Percentiles rank a stretch among this genome's conserved stretches.
These are phyloP conservation scores for Penicillium robsamsonii DNA, from an alignment of 495 filamentous ascomycete genomes.

Conservation along the genomic window DNA sequence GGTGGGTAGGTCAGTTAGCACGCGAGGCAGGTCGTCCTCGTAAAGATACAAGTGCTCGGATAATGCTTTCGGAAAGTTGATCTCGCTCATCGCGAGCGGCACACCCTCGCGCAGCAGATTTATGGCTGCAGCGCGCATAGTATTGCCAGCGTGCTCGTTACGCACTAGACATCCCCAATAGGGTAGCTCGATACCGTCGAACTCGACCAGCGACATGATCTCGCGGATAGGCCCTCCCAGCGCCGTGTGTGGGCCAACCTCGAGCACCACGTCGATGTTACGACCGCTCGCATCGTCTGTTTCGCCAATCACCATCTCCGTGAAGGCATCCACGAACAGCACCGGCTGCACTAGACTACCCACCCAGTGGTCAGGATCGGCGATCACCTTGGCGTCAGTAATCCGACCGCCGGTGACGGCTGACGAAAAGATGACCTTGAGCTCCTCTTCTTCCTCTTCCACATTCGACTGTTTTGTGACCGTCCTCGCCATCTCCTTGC, in stretches of 20 bases:
- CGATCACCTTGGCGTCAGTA: not conserved
- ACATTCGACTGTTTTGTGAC: no score
- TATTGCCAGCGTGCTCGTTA: not conserved
- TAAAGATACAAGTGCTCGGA: no score
- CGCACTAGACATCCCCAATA: no score
- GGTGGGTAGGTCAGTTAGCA: not conserved
- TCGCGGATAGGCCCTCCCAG: not conserved
- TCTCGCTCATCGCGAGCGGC: not conserved
- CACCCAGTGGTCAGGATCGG: slow-evolving; percentile 30
- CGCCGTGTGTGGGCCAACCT: not conserved
- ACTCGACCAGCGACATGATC: no score
- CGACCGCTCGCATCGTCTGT: not conserved
- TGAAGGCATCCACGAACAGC: slow-evolving; percentile 29
- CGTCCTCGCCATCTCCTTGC: not conserved
- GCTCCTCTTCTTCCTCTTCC: no score
- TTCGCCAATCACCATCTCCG: slow-evolving; percentile 8
- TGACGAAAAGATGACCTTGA: not conserved
- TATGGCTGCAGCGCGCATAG: not conserved
- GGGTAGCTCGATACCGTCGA: no score
- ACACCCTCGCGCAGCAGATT: not conserved
- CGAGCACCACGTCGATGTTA: not conserved
- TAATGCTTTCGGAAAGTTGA: slow-evolving; percentile 8
- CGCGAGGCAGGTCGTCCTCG: no score
- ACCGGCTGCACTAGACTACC: slow-evolving; percentile 29
- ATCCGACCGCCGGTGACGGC: slow-evolving; percentile 1